Conservation (phyloP, 345 rosid species). For the Limnanthes douglasii region DNA sequence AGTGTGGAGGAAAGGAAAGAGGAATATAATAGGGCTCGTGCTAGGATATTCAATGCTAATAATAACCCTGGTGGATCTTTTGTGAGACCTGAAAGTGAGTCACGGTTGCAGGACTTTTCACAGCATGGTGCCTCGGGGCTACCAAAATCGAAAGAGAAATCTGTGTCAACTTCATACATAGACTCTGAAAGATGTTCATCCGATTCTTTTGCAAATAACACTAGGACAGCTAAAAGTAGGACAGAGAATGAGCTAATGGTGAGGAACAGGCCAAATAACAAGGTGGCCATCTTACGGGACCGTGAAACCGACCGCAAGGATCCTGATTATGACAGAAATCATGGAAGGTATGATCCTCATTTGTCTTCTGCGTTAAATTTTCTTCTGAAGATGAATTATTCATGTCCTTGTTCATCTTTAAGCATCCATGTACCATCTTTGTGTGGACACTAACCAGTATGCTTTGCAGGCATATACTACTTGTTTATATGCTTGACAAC, state of each 20-base stretch:
- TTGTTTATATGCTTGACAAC: too few species aligned
- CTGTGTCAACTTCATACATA: constrained; percentile 22
- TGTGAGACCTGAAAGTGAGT: constrained; percentile 24
- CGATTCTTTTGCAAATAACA: constrained; percentile 38
- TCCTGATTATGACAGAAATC: constrained; percentile 73
- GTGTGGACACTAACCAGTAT: too few species aligned
- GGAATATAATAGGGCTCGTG: constrained; percentile 71
- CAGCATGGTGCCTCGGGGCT: constrained; percentile 20
- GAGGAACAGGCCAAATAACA: constrained; percentile 33
- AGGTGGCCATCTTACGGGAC: constrained; percentile 77
- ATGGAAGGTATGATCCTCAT: constrained; percentile 32
- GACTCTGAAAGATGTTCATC: constrained; percentile 24
- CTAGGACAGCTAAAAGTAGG: constrained; percentile 40
- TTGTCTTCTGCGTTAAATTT: background rate
- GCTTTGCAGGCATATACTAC: too few species aligned
- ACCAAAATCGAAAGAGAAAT: constrained; percentile 31
- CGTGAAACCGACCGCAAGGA: constrained; percentile 64
- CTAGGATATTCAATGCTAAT: constrained; percentile 50
- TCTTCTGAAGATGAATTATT: background rate
- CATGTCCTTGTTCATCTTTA: background rate
- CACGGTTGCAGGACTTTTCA: constrained; percentile 24
- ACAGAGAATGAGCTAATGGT: constrained; percentile 44
- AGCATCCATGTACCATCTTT: too few species aligned
- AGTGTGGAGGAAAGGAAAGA: constrained; percentile 84
- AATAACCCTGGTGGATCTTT: constrained; percentile 14